These are phyloP conservation scores for Cercospora brassicicola DNA, from an alignment of 2,329 filamentous ascomycete species.

Conservation along the genomic window DNA sequence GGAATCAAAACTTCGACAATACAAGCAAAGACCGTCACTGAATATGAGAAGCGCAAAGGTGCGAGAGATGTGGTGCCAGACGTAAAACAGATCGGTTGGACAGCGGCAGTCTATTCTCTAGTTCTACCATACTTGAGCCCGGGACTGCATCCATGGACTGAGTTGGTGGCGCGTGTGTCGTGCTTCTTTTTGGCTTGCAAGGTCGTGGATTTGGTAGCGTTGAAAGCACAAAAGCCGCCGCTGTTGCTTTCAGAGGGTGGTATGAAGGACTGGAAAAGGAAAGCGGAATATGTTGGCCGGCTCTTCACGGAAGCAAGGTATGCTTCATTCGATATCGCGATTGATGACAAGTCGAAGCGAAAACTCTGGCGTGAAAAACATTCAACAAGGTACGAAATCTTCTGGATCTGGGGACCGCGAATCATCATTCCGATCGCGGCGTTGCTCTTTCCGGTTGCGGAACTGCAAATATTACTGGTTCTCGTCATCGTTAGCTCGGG, in stretches of 20 bases:
- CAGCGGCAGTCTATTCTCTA: conserved; percentile 1
- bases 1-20: not conserved
- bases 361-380: not conserved
- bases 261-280: not conserved
- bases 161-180: not conserved
- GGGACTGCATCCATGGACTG: not conserved
- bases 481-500: conserved; percentile 5
- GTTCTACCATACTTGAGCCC: conserved; percentile 4
- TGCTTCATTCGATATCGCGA: conserved; percentile 12
- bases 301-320: conserved; percentile 10
- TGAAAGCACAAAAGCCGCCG: not conserved
- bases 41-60: conserved; percentile 3
- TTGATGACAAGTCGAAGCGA: conserved; percentile 1
- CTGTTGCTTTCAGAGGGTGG: not conserved
- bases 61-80: conserved; percentile 4
- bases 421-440: not conserved
- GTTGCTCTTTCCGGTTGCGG: conserved; percentile 8
- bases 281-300: conserved; percentile 4
- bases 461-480: conserved; percentile 4
- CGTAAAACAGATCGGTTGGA: not conserved
- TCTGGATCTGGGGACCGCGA: conserved; percentile 6
- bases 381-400: not conserved
- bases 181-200: conserved; percentile 16
- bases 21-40: not conserved
- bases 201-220: conserved; percentile 3